Evolutionary conservation across 192 early-diverging fungal species (phyloP).

Genomic region (Umbelopsis isabellina): DNA sequence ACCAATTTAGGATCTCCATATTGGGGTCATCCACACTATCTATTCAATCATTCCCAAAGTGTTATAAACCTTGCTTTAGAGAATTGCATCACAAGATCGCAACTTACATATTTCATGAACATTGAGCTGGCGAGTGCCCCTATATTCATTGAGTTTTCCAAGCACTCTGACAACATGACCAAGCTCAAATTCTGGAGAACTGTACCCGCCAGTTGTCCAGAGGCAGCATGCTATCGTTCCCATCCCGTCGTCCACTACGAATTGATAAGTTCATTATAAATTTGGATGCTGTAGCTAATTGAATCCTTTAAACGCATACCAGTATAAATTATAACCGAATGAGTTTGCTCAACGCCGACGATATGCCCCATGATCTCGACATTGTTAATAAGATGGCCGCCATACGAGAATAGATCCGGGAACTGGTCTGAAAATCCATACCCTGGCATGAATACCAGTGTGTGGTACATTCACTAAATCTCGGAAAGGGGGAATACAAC

Average conservation of each 20-base stretch:
- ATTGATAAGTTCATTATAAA: neutral
- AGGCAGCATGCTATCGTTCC: constrained; percentile 10
- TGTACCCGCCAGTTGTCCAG: neutral
- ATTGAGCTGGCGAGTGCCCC: neutral
- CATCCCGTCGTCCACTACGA: neutral
- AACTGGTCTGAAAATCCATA: neutral
- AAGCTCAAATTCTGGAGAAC: constrained; percentile 1
- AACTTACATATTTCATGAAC: constrained; percentile 16
- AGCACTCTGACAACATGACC: neutral
- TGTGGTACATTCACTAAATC: neutral
- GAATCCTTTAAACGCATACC: neutral
- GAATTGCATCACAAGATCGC: neutral
- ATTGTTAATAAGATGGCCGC: neutral
- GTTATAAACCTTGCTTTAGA: neutral
- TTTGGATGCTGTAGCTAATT: neutral
- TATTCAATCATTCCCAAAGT: neutral
- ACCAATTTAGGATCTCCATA: neutral
- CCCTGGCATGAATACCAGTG: neutral
- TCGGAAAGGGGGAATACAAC: neutral
- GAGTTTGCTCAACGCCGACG: constrained; percentile 4
- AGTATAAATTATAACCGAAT: constrained; percentile 2
- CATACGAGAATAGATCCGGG: neutral
- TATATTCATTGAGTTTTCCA: neutral
- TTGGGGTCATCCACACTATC: neutral
- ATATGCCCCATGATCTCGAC: neutral